phyloP scores from a whole-genome alignment of 306 rosid genomes.

The Cucurbita moschata region DNA sequence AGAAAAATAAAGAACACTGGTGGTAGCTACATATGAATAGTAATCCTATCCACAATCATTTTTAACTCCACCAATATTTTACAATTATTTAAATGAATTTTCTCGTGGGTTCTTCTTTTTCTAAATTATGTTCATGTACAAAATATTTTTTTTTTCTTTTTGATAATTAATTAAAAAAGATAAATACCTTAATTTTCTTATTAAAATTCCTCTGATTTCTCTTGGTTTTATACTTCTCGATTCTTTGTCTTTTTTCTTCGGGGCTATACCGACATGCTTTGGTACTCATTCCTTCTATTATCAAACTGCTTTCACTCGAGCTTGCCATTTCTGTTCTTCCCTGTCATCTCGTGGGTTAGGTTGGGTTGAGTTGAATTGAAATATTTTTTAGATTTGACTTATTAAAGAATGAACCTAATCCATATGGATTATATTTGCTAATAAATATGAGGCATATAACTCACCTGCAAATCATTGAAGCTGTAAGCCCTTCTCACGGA shows the following conservation, averaged over 20 bases:
- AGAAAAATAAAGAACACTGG: not conserved
- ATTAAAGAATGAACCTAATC: too few species aligned
- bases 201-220: slow-evolving; percentile 75
- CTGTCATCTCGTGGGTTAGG: not conserved
- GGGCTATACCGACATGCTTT: slow-evolving; percentile 59
- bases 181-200: slow-evolving; percentile 77
- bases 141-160: too few species aligned
- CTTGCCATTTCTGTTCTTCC: slow-evolving; percentile 32
- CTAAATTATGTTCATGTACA: not conserved
- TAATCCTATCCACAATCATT: slow-evolving; percentile 1
- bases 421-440: too few species aligned
- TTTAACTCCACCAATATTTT: not conserved
- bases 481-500: slow-evolving; percentile 55
- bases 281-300: slow-evolving; percentile 71
- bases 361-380: too few species aligned
- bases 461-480: slow-evolving; percentile 54
- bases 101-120: not conserved
- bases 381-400: too few species aligned
- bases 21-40: not conserved
- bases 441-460: too few species aligned
- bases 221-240: slow-evolving; percentile 73
- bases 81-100: not conserved
- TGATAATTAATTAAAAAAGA: too few species aligned
- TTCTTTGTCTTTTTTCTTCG: slow-evolving; percentile 69
- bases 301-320: slow-evolving; percentile 62